Evolutionary conservation across 768 basidiomycete genomes (phyloP).

Genomic region (Xerocomus spinulosus): DNA sequence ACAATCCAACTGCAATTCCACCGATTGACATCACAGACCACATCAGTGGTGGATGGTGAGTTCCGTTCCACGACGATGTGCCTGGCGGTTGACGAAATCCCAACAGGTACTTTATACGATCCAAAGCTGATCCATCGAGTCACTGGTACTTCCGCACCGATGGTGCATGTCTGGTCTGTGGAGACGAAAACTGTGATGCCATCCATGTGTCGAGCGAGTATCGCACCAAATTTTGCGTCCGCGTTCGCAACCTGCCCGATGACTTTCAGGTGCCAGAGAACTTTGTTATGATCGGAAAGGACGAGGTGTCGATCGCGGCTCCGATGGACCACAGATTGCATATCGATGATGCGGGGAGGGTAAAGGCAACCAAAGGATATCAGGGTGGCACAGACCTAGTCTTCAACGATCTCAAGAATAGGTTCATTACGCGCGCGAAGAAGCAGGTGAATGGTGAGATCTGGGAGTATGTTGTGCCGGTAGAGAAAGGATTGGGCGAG

Average conservation of each 20-base stretch:
- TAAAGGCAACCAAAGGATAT: background rate
- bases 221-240: background rate
- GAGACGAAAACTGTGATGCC: background rate
- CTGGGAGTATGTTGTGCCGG: background rate
- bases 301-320: conserved; percentile 2
- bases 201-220: conserved; percentile 1
- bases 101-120: background rate
- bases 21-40: no score
- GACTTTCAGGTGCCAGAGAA: background rate
- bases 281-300: conserved; percentile 1
- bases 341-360: background rate
- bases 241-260: background rate
- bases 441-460: background rate
- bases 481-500: conserved; percentile 1
- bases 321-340: background rate
- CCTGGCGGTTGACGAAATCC: background rate
- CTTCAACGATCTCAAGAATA: conserved; percentile 2
- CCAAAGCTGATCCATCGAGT: background rate
- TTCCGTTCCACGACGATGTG: no score
- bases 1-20: background rate
- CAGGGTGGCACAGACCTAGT: background rate
- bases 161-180: background rate
- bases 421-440: background rate
- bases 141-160: background rate
- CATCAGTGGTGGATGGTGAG: conserved; percentile 1